Percentiles rank a stretch among this genome's conserved stretches.
Conservation (phyloP, 1,284 basidiomycete genomes). For the Cutaneotrichosporon mucoides region DNA sequence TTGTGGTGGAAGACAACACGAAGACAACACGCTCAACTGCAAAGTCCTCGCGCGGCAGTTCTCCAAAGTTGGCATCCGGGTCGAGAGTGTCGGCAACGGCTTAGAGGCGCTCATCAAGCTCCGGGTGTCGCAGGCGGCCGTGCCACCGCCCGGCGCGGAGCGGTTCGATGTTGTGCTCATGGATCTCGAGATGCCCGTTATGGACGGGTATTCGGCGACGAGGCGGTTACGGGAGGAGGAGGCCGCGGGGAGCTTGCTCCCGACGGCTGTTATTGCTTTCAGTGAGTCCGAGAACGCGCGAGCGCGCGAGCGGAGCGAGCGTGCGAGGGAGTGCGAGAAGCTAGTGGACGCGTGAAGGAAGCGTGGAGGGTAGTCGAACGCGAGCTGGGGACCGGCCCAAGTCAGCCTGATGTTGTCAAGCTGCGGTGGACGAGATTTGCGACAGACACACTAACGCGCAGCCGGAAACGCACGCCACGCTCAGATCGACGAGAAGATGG, state of each 20-base stretch:
- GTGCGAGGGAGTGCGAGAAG: no score
- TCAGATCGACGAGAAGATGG: conserved; percentile 20
- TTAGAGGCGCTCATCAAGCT: conserved; percentile 48
- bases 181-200: conserved; percentile 48
- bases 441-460: background rate
- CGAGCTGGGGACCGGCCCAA: no score
- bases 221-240: conserved; percentile 14
- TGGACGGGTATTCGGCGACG: conserved; percentile 22
- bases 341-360: no score
- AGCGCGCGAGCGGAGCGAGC: no score
- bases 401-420: no score
- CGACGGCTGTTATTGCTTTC: conserved; percentile 12
- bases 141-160: background rate
- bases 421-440: no score
- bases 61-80: conserved; percentile 10
- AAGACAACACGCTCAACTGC: conserved; percentile 45
- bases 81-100: conserved; percentile 43
- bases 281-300: conserved; percentile 7
- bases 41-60: conserved; percentile 23
- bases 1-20: conserved; percentile 40
- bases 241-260: conserved; percentile 1
- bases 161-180: conserved; percentile 43
- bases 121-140: background rate
- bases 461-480: conserved; percentile 23
- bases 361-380: no score